phyloP scores from a whole-genome alignment of 768 basidiomycete genomes.

The Gymnopilus dilepis region DNA sequence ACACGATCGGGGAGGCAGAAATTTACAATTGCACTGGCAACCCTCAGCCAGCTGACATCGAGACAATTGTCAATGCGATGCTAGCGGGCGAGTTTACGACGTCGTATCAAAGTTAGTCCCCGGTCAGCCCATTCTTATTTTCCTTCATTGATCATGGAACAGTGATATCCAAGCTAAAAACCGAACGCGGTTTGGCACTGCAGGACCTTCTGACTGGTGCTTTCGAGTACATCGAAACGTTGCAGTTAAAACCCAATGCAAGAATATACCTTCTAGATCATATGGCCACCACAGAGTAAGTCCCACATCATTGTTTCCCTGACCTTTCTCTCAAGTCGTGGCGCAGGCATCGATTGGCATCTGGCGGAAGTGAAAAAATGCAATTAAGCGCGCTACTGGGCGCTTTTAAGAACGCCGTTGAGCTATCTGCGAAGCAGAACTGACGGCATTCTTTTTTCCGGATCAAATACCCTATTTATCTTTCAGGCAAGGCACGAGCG shows the following conservation, averaged over 20 bases:
- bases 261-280: conserved; percentile 91
- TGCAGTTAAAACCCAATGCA: conserved; percentile 87
- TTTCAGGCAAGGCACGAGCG: not conserved
- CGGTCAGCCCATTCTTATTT: conserved; percentile 4
- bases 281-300: conserved; percentile 94
- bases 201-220: conserved; percentile 93
- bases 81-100: conserved; percentile 95
- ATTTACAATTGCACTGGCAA: conserved; percentile 97
- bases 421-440: conserved; percentile 60
- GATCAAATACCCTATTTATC: not conserved
- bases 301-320: conserved; percentile 16
- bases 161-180: conserved; percentile 90
- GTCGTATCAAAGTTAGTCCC: conserved; percentile 75
- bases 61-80: conserved; percentile 93
- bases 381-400: conserved; percentile 91
- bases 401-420: conserved; percentile 92
- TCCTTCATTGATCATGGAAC: not conserved
- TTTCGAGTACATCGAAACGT: conserved; percentile 86
- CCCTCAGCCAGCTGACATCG: conserved; percentile 94
- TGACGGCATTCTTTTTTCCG: conserved; percentile 10
- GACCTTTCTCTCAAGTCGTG: not conserved
- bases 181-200: conserved; percentile 90
- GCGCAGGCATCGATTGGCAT: conserved; percentile 83
- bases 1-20: conserved; percentile 84
- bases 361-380: conserved; percentile 93